A percentile compares a stretch with the other conserved stretches of the same genome.
Conservation (phyloP, 768 basidiomycete species). For the Phanerodontia chrysosporium region DNA sequence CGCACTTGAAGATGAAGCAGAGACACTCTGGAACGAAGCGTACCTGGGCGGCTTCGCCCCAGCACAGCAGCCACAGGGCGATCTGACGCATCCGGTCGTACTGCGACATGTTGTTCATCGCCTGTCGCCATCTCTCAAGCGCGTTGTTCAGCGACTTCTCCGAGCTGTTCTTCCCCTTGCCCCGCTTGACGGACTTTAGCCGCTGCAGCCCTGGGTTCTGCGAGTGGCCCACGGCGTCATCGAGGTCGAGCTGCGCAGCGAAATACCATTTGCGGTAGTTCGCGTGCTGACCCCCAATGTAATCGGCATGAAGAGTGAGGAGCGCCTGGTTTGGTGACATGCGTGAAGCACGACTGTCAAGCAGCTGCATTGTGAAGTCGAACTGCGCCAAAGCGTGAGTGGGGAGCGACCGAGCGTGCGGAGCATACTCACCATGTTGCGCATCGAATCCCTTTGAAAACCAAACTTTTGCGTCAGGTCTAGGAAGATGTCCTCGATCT, state of each 20-base stretch:
- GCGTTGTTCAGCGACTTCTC: constrained; percentile 76
- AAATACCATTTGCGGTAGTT: constrained; percentile 99
- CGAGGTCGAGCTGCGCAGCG: constrained; percentile 96
- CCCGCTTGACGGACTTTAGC: constrained; percentile 61
- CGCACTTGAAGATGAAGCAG: constrained; percentile 99
- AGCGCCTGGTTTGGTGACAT: constrained; percentile 97
- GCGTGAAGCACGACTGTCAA: constrained; percentile 94
- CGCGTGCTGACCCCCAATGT: constrained; percentile 96
- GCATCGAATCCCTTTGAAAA: constrained; percentile 92
- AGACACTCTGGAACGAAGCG: constrained; percentile 95
- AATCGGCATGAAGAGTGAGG: constrained; percentile 94
- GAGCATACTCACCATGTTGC: constrained; percentile 74
- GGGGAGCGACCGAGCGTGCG: background rate
- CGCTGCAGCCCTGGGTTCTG: constrained; percentile 90
- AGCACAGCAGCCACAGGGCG: constrained; percentile 90
- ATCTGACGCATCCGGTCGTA: constrained; percentile 97
- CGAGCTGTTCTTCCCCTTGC: constrained; percentile 51
- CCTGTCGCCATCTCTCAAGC: constrained; percentile 90
- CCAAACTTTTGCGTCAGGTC: constrained; percentile 99
- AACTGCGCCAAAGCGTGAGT: constrained; percentile 47
- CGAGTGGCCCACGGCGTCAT: constrained; percentile 89
- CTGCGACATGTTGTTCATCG: constrained; percentile 98
- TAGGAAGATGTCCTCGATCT: constrained; percentile 97
- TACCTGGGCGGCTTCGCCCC: constrained; percentile 98
- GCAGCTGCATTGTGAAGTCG: constrained; percentile 95